Percentiles rank a stretch among this genome's conserved stretches.
These are phyloP conservation scores for Cyclospora cayetanensis DNA, from an alignment of 169 alveolate species.

Conservation along the genomic window DNA sequence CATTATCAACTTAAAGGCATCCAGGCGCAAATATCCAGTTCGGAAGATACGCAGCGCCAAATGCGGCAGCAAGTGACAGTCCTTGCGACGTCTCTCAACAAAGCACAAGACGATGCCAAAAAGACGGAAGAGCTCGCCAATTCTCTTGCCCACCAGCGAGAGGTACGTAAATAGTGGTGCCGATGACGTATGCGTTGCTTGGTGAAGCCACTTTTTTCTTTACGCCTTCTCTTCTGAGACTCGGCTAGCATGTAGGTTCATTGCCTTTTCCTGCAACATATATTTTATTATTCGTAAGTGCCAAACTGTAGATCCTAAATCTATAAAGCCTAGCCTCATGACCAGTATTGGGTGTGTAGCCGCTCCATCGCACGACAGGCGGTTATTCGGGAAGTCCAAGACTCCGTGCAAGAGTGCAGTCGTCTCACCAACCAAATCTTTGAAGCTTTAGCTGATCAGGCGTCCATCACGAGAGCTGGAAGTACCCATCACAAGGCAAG, in stretches of 20 bases:
- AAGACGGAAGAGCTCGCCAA: not conserved
- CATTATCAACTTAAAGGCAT: not conserved
- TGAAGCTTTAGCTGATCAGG: constrained; percentile 7
- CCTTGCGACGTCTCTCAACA: not conserved
- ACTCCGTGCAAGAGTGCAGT: not conserved
- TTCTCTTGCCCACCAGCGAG: not conserved
- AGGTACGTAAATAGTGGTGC: too few species aligned
- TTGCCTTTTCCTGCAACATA: too few species aligned
- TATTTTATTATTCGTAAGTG: too few species aligned
- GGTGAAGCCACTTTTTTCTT: too few species aligned
- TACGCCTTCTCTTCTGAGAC: too few species aligned
- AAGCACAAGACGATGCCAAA: not conserved
- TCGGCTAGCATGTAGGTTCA: too few species aligned
- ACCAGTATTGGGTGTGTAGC: too few species aligned
- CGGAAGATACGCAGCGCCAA: not conserved
- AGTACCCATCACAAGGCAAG: constrained; percentile 1
- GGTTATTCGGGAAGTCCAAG: not conserved
- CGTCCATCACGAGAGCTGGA: not conserved
- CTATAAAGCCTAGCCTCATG: too few species aligned
- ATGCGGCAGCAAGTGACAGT: not conserved
- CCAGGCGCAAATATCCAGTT: not conserved
- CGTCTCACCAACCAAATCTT: not conserved
- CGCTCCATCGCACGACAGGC: not conserved
- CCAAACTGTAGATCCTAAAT: too few species aligned
- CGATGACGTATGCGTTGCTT: too few species aligned